Evolutionary conservation across 1,284 basidiomycete species (phyloP).

Genomic region (Leccinum olivaceoglutinosum): DNA sequence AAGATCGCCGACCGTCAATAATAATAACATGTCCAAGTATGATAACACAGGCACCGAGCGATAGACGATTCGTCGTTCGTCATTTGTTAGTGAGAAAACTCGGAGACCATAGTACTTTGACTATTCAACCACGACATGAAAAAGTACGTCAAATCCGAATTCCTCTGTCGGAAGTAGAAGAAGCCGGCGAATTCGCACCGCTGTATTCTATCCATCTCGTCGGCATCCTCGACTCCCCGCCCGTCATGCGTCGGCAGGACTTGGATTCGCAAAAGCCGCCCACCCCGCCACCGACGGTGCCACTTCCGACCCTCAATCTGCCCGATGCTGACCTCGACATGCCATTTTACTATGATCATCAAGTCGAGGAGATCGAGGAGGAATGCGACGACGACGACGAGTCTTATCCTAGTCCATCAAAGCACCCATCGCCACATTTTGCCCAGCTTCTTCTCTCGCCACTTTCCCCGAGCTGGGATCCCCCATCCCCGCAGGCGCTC

Average conservation of each 20-base stretch:
- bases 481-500: constrained; percentile 12
- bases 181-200: constrained; percentile 14
- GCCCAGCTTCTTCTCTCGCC: constrained; percentile 30
- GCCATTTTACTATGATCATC: constrained; percentile 9
- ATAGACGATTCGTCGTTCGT: too few relatives aligned
- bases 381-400: constrained; percentile 20
- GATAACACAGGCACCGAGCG: too few relatives aligned
- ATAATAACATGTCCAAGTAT: too few relatives aligned
- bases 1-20: too few relatives aligned
- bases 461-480: constrained; percentile 31
- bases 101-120: too few relatives aligned
- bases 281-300: constrained; percentile 41
- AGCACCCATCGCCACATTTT: constrained; percentile 14
- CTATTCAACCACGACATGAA: too few relatives aligned
- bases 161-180: constrained; percentile 27
- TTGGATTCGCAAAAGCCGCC: constrained; percentile 28
- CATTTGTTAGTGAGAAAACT: too few relatives aligned
- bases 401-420: constrained; percentile 10
- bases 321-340: constrained; percentile 28
- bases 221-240: constrained; percentile 32
- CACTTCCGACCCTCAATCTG: constrained; percentile 31
- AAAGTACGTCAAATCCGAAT: constrained; percentile 9
- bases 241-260: constrained; percentile 28
- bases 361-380: constrained; percentile 14
- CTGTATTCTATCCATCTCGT: constrained; percentile 19